phyloP scores from a whole-genome alignment of 169 alveolate species.

The Eimeria acervulina region DNA sequence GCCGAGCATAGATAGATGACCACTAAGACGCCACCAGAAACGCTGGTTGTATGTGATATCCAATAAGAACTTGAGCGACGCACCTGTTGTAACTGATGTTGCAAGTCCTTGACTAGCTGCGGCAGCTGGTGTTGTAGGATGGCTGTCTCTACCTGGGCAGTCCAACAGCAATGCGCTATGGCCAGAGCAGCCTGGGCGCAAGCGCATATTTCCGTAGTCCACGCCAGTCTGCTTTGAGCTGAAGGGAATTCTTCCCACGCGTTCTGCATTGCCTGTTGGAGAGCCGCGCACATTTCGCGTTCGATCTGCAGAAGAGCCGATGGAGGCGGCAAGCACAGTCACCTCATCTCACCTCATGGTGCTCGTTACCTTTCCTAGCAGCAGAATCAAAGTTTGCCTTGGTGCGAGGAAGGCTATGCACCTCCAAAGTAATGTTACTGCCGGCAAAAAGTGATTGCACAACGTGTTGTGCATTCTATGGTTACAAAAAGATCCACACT shows the following conservation, averaged over 20 bases:
- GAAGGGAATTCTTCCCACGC: constrained; percentile 74
- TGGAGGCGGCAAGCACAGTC: not conserved
- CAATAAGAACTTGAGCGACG: not conserved
- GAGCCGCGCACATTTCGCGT: constrained; percentile 71
- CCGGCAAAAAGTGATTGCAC: not conserved
- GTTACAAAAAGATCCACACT: not conserved
- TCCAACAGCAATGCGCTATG: constrained; percentile 77
- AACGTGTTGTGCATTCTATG: not conserved
- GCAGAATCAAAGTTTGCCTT: not conserved
- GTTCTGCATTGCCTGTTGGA: constrained; percentile 52
- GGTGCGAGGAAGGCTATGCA: not conserved
- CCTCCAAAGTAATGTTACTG: not conserved
- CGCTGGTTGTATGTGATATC: not conserved
- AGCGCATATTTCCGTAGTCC: constrained; percentile 54
- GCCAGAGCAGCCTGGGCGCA: constrained; percentile 78
- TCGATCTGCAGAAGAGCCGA: constrained; percentile 36
- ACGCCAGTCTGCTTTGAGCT: constrained; percentile 50
- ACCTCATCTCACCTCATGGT: not conserved
- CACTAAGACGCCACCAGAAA: not conserved
- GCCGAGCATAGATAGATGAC: not conserved
- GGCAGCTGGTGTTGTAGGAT: constrained; percentile 76
- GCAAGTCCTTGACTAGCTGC: constrained; percentile 75
- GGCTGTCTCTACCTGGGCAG: constrained; percentile 75
- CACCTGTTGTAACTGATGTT: constrained; percentile 64
- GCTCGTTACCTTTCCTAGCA: not conserved